Evolutionary conservation across 2,329 filamentous ascomycete species (phyloP).

Genomic region (Hypoxylon sp.): DNA sequence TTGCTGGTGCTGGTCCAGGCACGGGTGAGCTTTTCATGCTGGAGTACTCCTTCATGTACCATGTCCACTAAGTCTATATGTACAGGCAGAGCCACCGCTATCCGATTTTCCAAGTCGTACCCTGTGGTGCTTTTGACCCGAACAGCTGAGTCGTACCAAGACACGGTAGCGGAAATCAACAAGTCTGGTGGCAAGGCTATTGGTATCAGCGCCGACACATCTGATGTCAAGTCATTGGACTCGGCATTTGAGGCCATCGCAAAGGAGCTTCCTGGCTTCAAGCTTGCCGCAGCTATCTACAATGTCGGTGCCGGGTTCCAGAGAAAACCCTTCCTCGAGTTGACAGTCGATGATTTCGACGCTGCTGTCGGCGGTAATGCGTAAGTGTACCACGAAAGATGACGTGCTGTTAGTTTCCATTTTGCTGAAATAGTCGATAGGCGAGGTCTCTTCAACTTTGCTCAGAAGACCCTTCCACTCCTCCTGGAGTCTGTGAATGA

Average conservation of each 20-base stretch:
- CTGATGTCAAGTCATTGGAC: slow-evolving; percentile 52
- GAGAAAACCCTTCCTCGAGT: slow-evolving; percentile 67
- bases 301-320: slow-evolving; percentile 67
- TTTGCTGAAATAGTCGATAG: slow-evolving; percentile 43
- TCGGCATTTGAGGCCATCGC: slow-evolving; percentile 70
- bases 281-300: slow-evolving; percentile 72
- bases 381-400: slow-evolving; percentile 50
- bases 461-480: slow-evolving; percentile 70
- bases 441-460: slow-evolving; percentile 74
- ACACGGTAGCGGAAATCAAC: slow-evolving; percentile 75
- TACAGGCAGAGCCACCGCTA: slow-evolving; percentile 59
- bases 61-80: too few relatives aligned
- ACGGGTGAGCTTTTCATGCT: slow-evolving; percentile 55
- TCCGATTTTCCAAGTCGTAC: slow-evolving; percentile 70
- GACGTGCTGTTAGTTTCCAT: slow-evolving; percentile 3
- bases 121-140: slow-evolving; percentile 80
- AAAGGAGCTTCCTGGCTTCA: slow-evolving; percentile 63
- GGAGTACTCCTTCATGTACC: too few relatives aligned
- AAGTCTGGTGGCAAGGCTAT: slow-evolving; percentile 72
- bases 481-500: slow-evolving; percentile 64
- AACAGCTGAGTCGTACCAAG: slow-evolving; percentile 68
- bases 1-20: slow-evolving; percentile 77
- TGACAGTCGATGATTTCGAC: slow-evolving; percentile 60
- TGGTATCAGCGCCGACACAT: slow-evolving; percentile 73
- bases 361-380: slow-evolving; percentile 56